Conservation (phyloP, 108 stramenopile species). For the Conticribra weissflogii region DNA sequence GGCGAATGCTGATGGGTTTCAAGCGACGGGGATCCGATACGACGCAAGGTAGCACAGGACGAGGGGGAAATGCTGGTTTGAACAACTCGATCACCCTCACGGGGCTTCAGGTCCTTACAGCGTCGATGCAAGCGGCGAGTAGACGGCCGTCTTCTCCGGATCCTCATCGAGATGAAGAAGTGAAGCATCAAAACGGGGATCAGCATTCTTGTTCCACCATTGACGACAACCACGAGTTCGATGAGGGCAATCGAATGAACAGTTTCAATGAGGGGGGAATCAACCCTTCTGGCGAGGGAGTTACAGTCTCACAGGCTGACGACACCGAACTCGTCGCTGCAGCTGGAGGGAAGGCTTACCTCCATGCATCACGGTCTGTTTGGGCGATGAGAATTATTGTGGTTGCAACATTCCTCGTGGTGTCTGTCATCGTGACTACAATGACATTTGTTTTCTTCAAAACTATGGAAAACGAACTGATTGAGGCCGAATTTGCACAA, state of each 20-base stretch:
- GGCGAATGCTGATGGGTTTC: no score
- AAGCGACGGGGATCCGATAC: not conserved
- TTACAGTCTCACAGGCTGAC: not conserved
- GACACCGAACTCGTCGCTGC: slow-evolving; percentile 10
- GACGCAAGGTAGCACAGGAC: no score
- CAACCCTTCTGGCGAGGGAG: not conserved
- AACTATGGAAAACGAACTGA: not conserved
- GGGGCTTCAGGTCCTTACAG: not conserved
- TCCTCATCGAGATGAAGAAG: not conserved
- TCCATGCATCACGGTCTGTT: slow-evolving; percentile 4
- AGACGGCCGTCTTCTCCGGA: not conserved
- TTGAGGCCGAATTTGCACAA: not conserved
- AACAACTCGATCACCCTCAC: not conserved
- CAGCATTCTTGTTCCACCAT: no score
- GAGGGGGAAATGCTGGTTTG: not conserved
- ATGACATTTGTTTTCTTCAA: slow-evolving; percentile 2
- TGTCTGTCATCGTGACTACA: slow-evolving; percentile 10
- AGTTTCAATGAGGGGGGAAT: not conserved
- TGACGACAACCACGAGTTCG: no score
- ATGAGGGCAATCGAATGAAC: no score
- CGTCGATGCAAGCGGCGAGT: not conserved
- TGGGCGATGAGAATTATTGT: slow-evolving; percentile 26
- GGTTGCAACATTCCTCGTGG: slow-evolving; percentile 13
- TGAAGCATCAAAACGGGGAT: no score
- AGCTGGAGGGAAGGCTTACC: slow-evolving; percentile 9